Percentiles rank a stretch among this genome's conserved stretches.
Conservation (phyloP, 805 yeast species). For the Yamadazyma ubonensis region DNA sequence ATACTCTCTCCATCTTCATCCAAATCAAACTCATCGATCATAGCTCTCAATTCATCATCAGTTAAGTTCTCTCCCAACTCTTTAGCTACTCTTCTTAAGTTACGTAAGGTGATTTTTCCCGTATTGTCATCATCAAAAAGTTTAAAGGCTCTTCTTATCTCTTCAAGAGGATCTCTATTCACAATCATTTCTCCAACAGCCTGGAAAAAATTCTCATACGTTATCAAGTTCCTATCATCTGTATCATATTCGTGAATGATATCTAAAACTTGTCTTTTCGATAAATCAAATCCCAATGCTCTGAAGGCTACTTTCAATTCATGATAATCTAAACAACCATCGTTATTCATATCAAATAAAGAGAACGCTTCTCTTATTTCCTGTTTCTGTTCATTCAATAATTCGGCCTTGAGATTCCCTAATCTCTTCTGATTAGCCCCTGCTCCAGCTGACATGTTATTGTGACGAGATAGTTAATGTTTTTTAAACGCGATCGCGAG, state of each 20-base stretch:
- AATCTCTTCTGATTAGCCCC: conserved; percentile 17
- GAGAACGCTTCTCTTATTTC: conserved; percentile 91
- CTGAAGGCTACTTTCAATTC: conserved; percentile 91
- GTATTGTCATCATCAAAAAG: conserved; percentile 86
- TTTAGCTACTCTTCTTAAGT: conserved; percentile 83
- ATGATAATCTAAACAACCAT: conserved; percentile 87
- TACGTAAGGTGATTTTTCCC: conserved; percentile 79
- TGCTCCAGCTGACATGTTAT: conserved; percentile 18
- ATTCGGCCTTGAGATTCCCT: conserved; percentile 57
- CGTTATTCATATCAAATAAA: conserved; percentile 88
- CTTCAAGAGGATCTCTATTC: conserved; percentile 90
- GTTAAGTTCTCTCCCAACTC: conserved; percentile 89
- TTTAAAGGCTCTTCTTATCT: conserved; percentile 83
- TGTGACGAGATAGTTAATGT: no score
- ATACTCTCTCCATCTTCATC: conserved; percentile 91
- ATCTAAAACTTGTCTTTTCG: conserved; percentile 71
- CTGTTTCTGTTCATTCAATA: conserved; percentile 82
- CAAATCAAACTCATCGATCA: conserved; percentile 96
- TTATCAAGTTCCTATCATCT: conserved; percentile 68
- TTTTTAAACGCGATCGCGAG: no score
- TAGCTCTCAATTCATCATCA: conserved; percentile 90
- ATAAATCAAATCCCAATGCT: conserved; percentile 86
- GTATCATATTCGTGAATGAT: conserved; percentile 80
- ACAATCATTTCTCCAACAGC: conserved; percentile 81
- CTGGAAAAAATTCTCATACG: conserved; percentile 77